Evolutionary conservation across 139 green algal species (phyloP).

Genomic region (Picochlorum sp.): DNA sequence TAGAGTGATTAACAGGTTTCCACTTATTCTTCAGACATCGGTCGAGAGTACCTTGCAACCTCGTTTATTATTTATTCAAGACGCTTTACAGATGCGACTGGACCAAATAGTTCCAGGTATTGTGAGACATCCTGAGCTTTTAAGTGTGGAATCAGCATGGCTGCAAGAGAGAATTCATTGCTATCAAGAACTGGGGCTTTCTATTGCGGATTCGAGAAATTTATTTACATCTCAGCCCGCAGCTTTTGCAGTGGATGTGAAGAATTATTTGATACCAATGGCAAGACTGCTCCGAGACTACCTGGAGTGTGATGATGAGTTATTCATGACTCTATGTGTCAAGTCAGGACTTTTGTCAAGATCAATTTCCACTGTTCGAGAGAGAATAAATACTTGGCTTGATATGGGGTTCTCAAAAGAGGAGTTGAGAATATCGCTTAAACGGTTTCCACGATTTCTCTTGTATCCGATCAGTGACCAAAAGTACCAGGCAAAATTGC

Average conservation of each 20-base stretch:
- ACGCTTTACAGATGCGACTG: not conserved
- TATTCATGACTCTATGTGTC: constrained; percentile 4
- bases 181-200: not conserved
- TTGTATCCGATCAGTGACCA: constrained; percentile 6
- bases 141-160: not conserved
- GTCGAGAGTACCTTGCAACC: constrained; percentile 15
- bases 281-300: not conserved
- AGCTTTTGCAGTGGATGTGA: not conserved
- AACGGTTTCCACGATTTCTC: constrained; percentile 7
- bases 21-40: constrained; percentile 9
- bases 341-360: constrained; percentile 3
- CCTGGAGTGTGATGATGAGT: not conserved
- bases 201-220: not conserved
- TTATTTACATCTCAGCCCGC: constrained; percentile 2
- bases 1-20: constrained; percentile 6
- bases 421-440: constrained; percentile 4
- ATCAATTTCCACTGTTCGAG: constrained; percentile 10
- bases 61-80: constrained; percentile 1
- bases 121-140: constrained; percentile 12
- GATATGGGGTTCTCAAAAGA: constrained; percentile 2
- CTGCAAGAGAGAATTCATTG: constrained; percentile 3
- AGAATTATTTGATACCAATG: not conserved
- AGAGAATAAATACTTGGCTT: constrained; percentile 2
- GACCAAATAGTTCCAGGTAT: not conserved
- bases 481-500: constrained; percentile 20